These are phyloP conservation scores for Fraxinus angustifolia DNA, from an alignment of 305 asterid genomes.

Conservation along the genomic window DNA sequence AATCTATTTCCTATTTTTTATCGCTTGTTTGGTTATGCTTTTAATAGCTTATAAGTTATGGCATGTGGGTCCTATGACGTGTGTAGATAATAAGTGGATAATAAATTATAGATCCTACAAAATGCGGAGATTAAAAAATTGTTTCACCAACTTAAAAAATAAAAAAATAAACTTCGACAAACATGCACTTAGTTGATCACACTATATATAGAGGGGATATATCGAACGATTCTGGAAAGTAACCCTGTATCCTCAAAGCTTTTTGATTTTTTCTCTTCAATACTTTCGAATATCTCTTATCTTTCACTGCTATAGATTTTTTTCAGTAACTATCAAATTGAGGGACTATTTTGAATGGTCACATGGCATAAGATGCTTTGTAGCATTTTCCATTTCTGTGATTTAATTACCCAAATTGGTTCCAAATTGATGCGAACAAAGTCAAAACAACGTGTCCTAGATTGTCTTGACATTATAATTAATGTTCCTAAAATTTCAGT, in stretches of 20 bases:
- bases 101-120: not conserved
- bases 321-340: not conserved
- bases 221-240: slow-evolving; percentile 31
- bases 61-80: not conserved
- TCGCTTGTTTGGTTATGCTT: not conserved
- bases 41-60: not conserved
- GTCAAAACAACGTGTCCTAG: not conserved
- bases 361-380: not conserved
- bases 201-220: not conserved
- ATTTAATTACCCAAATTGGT: not conserved
- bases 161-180: not conserved
- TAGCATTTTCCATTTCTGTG: not conserved
- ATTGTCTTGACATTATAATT: not conserved
- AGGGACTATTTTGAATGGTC: not conserved
- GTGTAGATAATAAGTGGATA: not conserved
- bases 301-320: not conserved
- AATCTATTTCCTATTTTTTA: slow-evolving; percentile 4
- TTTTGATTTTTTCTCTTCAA: not conserved
- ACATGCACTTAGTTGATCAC: not conserved
- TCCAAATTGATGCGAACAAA: not conserved
- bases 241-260: slow-evolving; percentile 42
- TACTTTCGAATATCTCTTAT: not conserved
- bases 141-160: not conserved
- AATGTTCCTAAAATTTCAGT: not conserved
- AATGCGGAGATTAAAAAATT: not conserved